Percentiles rank a stretch among this genome's conserved stretches.
Evolutionary conservation across 192 early-diverging fungal species (phyloP).

Genomic region (Glomus cerebriforme): DNA sequence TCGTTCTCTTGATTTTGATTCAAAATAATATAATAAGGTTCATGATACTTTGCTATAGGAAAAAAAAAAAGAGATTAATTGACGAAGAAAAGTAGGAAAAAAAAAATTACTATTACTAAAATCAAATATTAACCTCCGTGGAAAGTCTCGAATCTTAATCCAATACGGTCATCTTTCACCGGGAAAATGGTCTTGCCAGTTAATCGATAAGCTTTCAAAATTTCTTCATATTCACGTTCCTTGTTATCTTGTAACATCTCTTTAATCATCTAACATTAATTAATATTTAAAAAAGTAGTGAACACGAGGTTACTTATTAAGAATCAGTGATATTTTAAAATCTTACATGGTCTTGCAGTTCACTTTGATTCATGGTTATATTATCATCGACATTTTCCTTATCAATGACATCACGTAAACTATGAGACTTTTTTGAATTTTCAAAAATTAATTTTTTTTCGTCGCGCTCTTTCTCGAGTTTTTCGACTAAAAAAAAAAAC

Average conservation of each 20-base stretch:
- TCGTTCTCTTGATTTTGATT: constrained; percentile 11
- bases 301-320: neutral
- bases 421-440: neutral
- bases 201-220: constrained; percentile 38
- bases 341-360: neutral
- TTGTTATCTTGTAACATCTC: neutral
- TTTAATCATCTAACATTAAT: neutral
- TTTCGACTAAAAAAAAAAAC: neutral
- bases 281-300: neutral
- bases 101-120: neutral
- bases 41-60: constrained; percentile 34
- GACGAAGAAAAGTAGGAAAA: neutral
- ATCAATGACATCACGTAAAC: neutral
- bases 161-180: constrained; percentile 30
- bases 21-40: constrained; percentile 46
- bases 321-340: too few species aligned
- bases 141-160: constrained; percentile 47
- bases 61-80: neutral
- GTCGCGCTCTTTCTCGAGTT: neutral
- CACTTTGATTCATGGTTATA: neutral
- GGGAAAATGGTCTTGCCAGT: constrained; percentile 40
- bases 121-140: constrained; percentile 39
- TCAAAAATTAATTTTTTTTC: neutral
- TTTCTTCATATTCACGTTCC: constrained; percentile 29
- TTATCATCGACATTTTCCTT: constrained; percentile 1